A percentile compares a stretch with the other conserved stretches of the same genome.
Evolutionary conservation across 805 yeast species (phyloP).

Genomic region (Myxozyma lipomycoides): DNA sequence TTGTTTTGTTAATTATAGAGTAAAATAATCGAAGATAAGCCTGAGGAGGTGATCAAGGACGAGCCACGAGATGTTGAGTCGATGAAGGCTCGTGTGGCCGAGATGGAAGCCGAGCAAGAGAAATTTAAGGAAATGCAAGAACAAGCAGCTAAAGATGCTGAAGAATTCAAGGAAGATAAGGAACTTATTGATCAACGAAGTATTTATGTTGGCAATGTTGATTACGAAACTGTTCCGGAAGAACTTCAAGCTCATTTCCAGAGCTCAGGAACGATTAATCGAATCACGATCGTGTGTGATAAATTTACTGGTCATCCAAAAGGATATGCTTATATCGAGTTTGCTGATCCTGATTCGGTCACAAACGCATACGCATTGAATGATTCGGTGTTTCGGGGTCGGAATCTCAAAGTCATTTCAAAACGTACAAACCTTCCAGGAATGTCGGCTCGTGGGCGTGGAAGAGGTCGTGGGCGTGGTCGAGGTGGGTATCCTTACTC

Average conservation of each 20-base stretch:
- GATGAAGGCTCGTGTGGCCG: conserved; percentile 46
- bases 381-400: conserved; percentile 62
- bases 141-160: conserved; percentile 44
- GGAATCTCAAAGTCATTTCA: conserved; percentile 67
- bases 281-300: conserved; percentile 74
- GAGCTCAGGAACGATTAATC: conserved; percentile 64
- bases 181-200: conserved; percentile 73
- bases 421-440: conserved; percentile 84
- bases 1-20: not conserved
- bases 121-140: conserved; percentile 57
- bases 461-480: conserved; percentile 48
- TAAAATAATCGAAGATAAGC: not conserved
- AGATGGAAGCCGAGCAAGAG: conserved; percentile 62
- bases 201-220: conserved; percentile 80
- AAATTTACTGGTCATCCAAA: conserved; percentile 75
- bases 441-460: conserved; percentile 48
- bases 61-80: conserved; percentile 22
- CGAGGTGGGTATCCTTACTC: conserved; percentile 27
- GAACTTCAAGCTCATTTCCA: conserved; percentile 74
- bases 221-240: conserved; percentile 70
- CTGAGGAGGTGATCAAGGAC: not conserved
- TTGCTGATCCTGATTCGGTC: conserved; percentile 62
- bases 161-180: conserved; percentile 45
- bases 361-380: conserved; percentile 61
- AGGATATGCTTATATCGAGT: conserved; percentile 80